Evolutionary conservation across 352 stramenopile species (phyloP), one percentile per base, ranked within the genome.

Genomic region (Phytophthora pinifolia): DNA sequence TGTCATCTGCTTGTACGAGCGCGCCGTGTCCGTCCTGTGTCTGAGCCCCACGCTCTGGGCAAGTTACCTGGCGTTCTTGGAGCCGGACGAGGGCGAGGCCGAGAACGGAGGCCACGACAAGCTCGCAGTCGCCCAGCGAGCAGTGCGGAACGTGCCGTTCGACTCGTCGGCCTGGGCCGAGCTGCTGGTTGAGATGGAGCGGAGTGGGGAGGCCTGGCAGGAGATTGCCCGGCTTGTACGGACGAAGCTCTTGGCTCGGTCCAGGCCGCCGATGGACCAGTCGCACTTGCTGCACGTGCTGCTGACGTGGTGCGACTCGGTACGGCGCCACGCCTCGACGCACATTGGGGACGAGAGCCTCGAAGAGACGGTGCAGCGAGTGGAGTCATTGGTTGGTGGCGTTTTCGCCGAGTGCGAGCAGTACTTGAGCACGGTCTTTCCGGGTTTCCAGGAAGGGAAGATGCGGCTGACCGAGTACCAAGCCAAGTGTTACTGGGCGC

Each of bases 131-230:
- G 61, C 60, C 9, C 60, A 53, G 27, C 69, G 79, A 22, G 76
- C 75, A 13, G 70, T 84, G 32, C 76, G 76, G 8, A 92, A 92
- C 42, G 65, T 89, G 15, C 79, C 76, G 1, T 88, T 87, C 22
- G 79, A 92, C 46, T 84, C 81, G 14, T 54, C 42, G 18, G 49
- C 69, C 5, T 92, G 81, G 81, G 70, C 72, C 3, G 71, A 85
- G 29, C 56, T 76, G 36, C 27, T 92, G 34, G 48, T 87, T 25
- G 67, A 71, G 25, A 76, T 88, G 62, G 81, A 92, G 54, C 37
- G 15, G 4, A 47, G 43, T 27, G 25, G 15, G 10, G 50, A 33
- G 29, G 5, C 46, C 22, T 33, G 20, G 0, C 17, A 61, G 1
- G 42, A 68, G 1, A 61, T 86, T 29, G 54, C 46, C 1, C n/a